Evolutionary conservation across 495 filamentous ascomycete genomes (phyloP), one percentile per base, ranked within the genome.

Genomic region (Penicillium herquei): DNA sequence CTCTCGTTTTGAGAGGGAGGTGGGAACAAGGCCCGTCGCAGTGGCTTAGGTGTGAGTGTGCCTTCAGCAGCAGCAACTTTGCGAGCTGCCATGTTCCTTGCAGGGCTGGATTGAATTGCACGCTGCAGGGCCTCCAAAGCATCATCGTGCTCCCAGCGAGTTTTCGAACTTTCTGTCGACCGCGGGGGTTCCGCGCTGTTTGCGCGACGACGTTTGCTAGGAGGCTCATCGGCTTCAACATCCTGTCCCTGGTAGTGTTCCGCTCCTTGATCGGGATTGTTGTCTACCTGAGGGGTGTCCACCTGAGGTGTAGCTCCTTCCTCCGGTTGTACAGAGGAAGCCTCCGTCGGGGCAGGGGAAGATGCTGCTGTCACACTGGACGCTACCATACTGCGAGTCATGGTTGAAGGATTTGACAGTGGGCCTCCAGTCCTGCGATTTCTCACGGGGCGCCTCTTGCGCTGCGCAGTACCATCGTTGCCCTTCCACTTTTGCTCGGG

Each of bases 21-120:
- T 49, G 89, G 87, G 72, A 97, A 97, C 43, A 97, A 78, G 34
- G 91, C 71, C 64, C 93, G 83, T 65, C 90, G 82, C 21, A 87
- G 90, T 42, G 80, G 81, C 59, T 78, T 80, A 26, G 79, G 78
- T 39, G 85, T 87, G 16, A 92, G 74, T 54, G 62, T 66, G 51
- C 64, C 65, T 56, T 67, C 64, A 57, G 89, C 81, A 40, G 88
- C 84, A 45, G 91, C 85, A 60, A 83, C 84, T 59, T 83, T 73
- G 50, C 82, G 83, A 37, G 80, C 84, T 51, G 90, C 87, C 40
- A 73, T 68, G 55, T 84, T 81, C 56, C 81, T 77, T n/a, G 78
- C 81, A 12, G 88, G 88, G 54, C 87, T 90, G 12, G 88, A 90
- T 59, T 87, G 84, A 32, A 89, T 84, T 47, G 84, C 86, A 54